Conservation (phyloP, 768 basidiomycete genomes). For the Termitomyces bulborhizus region DNA sequence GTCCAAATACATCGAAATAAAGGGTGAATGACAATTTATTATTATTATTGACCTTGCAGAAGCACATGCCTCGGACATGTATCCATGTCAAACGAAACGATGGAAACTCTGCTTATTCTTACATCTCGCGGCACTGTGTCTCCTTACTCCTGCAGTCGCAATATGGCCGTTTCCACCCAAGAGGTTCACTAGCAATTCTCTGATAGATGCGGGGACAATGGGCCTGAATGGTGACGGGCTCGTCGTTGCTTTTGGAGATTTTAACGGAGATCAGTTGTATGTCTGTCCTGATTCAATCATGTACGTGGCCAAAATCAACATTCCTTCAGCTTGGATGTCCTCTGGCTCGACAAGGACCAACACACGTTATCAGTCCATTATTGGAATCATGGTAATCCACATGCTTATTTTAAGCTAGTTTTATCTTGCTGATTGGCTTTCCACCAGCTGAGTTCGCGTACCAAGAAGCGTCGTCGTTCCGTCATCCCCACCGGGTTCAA, state of each 20-base stretch:
- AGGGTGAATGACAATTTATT: neutral
- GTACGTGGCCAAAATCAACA: neutral
- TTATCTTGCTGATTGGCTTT: neutral
- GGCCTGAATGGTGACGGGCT: slow-evolving; percentile 70
- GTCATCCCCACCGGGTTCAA: slow-evolving; percentile 50
- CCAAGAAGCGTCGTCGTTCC: slow-evolving; percentile 41
- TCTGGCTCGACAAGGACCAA: slow-evolving; percentile 72
- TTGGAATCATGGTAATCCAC: slow-evolving; percentile 71
- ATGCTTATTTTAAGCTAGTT: neutral
- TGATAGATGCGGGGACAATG: slow-evolving; percentile 74
- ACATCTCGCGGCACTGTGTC: slow-evolving; percentile 1
- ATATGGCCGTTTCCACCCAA: slow-evolving; percentile 87
- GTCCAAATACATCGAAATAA: slow-evolving; percentile 5
- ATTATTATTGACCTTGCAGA: neutral
- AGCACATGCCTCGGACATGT: slow-evolving; percentile 10
- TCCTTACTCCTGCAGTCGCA: slow-evolving; percentile 7
- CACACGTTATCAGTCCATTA: slow-evolving; percentile 69
- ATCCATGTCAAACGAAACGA: slow-evolving; percentile 6
- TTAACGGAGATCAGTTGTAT: slow-evolving; percentile 93
- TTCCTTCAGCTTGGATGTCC: slow-evolving; percentile 62
- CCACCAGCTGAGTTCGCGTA: slow-evolving; percentile 53
- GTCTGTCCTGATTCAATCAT: slow-evolving; percentile 20
- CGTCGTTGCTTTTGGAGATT: slow-evolving; percentile 89
- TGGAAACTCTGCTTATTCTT: neutral
- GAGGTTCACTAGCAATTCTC: slow-evolving; percentile 73